Base-by-base conservation (phyloP, 2,329 filamentous ascomycete species). In the Lasiodiplodia theobromae region DNA sequence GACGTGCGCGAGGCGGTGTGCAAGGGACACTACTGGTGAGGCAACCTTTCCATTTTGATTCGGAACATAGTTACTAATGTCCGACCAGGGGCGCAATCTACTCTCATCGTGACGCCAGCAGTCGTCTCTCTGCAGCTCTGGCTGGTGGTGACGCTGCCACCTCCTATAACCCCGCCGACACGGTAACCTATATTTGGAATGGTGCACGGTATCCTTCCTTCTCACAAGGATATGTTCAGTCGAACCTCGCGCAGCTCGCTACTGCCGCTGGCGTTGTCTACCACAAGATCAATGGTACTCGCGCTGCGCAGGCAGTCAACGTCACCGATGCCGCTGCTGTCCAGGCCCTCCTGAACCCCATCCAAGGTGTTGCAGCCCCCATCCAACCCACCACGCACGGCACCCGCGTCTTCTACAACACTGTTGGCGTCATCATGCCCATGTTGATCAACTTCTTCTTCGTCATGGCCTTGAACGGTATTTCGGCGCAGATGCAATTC, bases 391-490 rank as follows among this genome's bases (percentile, higher is more conserved):
- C 82, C 0, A 67, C 74, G 0, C 81, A 85, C 69, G 81, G 82
- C 3, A 77, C 81, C 1, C 73, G 81, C 1, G 72, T 82, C 0
- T 76, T 84, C 64, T 83, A 83, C 73, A 85, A 84, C 70, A 84
- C 81, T 0, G 72, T 83, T 7, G 75, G 78, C 3, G 79, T 84
- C 64, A 80, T 83, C 57, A 75, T 85, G 38, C 79, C 82, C n/a
- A 72, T 85, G 12, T 79, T 85, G 40, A 80, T 82, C 67, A 80
- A 85, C 70, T 85, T 85, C 75, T 84, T 85, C 76, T 85, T 80
- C 70, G 73, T 85, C 14, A 77, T 81, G 34, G 79, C 77, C 53
- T 71, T 84, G 69, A 85, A 85, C 71, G 82, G 81, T 16, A 74
- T 84, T n/a, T 79, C 65, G 18, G 49, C 38, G 68, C n/a, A 62